A percentile compares a stretch with the other conserved stretches of the same genome.
Conservation (phyloP, 2,329 filamentous ascomycete genomes). For the Orbilia quercus region DNA sequence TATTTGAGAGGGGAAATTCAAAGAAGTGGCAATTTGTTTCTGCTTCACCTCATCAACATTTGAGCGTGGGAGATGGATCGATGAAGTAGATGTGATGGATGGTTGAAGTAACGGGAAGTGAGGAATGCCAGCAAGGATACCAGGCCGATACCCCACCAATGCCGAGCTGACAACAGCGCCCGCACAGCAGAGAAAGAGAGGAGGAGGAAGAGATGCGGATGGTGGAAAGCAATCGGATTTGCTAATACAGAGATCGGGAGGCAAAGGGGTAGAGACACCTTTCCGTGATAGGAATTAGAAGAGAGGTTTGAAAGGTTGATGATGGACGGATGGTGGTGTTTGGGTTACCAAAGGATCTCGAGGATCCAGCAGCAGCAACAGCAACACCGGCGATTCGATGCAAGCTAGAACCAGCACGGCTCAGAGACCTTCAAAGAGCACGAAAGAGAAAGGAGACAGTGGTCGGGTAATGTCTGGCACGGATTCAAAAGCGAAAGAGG, state of each 20-base stretch:
- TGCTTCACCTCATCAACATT: constrained; percentile 11
- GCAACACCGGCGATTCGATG: constrained; percentile 14
- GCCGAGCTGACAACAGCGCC: constrained; percentile 27
- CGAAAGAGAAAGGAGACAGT: background rate
- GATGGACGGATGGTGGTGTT: no score
- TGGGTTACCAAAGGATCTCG: constrained; percentile 52
- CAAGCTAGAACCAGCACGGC: constrained; percentile 25
- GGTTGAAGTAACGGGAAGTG: constrained; percentile 31
- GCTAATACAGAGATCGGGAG: background rate
- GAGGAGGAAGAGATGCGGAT: constrained; percentile 14
- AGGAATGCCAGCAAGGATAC: constrained; percentile 11
- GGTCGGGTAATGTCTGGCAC: background rate
- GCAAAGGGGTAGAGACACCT: background rate
- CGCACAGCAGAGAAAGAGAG: background rate
- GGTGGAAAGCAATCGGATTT: background rate
- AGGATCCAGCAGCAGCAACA: constrained; percentile 45
- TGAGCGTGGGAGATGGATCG: constrained; percentile 10
- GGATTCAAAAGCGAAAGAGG: background rate
- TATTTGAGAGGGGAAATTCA: constrained; percentile 2
- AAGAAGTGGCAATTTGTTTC: no score
- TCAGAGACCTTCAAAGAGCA: constrained; percentile 4
- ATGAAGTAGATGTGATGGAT: constrained; percentile 30
- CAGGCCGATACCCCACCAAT: constrained; percentile 31
- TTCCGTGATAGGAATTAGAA: background rate
- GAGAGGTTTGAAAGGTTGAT: constrained; percentile 8